Percentiles rank a stretch among this genome's conserved stretches.
These are phyloP conservation scores for Coniochaeta sp. DNA, from an alignment of 2,329 filamentous ascomycete species.

Conservation along the genomic window DNA sequence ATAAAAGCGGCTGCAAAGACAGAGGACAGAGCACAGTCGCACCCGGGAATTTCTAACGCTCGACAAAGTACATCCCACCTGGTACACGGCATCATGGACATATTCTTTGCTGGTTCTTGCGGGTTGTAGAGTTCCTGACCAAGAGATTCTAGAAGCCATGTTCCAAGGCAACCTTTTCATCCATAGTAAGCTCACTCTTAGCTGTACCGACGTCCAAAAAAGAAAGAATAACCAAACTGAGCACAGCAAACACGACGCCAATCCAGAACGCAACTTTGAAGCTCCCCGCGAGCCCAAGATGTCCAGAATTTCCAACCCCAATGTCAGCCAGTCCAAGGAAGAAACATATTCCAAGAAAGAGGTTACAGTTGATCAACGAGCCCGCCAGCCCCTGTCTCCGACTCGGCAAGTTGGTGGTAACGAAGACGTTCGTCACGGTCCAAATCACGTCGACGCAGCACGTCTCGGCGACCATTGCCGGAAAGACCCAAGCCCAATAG, in stretches of 20 bases:
- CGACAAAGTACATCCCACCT: too few species aligned
- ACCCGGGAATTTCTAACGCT: too few species aligned
- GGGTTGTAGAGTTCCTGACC: too few species aligned
- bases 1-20: not conserved
- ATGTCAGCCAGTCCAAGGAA: conserved; percentile 58
- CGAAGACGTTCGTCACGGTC: conserved; percentile 60
- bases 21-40: too few species aligned
- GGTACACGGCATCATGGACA: too few species aligned
- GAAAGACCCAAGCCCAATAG: conserved; percentile 60
- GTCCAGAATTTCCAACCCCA: conserved; percentile 31
- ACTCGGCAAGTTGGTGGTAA: conserved; percentile 53
- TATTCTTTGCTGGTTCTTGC: too few species aligned
- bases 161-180: too few species aligned
- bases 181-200: conserved; percentile 32
- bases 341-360: conserved; percentile 57
- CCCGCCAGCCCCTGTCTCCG: conserved; percentile 57
- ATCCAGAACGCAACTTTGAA: conserved; percentile 58
- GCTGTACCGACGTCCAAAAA: conserved; percentile 38
- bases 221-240: not conserved
- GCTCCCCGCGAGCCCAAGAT: conserved; percentile 35
- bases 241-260: conserved; percentile 33
- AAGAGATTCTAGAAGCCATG: too few species aligned
- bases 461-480: conserved; percentile 50
- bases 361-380: conserved; percentile 52
- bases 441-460: conserved; percentile 60